Evolutionary conservation across 768 basidiomycete species (phyloP), one percentile per base, ranked within the genome.

Genomic region (Naganishia friedmannii): DNA sequence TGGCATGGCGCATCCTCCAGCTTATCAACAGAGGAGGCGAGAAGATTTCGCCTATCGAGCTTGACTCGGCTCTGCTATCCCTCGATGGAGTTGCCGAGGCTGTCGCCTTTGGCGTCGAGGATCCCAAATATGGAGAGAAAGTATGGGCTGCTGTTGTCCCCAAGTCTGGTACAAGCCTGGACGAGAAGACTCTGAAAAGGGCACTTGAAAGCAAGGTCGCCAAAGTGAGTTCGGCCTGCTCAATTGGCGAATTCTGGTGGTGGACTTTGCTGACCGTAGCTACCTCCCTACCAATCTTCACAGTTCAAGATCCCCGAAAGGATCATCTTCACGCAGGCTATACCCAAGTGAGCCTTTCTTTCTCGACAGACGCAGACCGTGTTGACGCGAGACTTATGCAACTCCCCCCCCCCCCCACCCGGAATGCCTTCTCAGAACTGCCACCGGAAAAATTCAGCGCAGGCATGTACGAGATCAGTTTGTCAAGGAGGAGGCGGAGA

Each of bases 1-100:
- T 42, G 29, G 15, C 19, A 17, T 31, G 19, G 56, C 3, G 3
- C 26, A 57, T 31, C 0, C 42, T 29, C n/a, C n/a, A 74, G 66
- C 68, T 74, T 15, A 74, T 75, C 72, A 73, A 73, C 63, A 84
- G 85, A 73, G 87, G 86, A 21, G 87, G 87, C 9, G 86, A 87
- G 78, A 86, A 87, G 65, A 84, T 87, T 51, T 86, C 85, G 3
- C 87, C 87, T 0, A 85, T 87, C 69, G 86, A 88, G 78, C 80
- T 88, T 28, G 87, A 88, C 77, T 85, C 86, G 67, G 87, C 87
- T 3, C 78, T 88, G 28, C 74, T 82, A 17, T 63, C 73, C 1
- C 39, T 77, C 34, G 76, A 82, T 71, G 83, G 84, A 69, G 74
- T 85, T 45, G 45, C 80, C 29, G 78, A 84, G 68, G 82, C 92